phyloP scores from a whole-genome alignment of 129 eudicot species.

The Centella asiatica region DNA sequence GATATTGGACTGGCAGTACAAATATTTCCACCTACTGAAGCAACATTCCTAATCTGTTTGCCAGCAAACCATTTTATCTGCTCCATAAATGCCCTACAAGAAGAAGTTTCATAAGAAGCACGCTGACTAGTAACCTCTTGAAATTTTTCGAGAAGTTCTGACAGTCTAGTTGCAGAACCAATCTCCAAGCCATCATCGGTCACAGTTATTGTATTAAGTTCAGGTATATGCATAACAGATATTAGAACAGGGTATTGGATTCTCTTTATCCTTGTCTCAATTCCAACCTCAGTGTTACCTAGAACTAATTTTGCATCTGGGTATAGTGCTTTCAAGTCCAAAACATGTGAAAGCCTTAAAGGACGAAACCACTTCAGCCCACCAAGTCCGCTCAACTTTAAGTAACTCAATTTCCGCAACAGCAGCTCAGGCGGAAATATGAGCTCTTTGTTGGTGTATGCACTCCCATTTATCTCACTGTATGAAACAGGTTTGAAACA shows the following conservation, averaged over 20 bases:
- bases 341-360: constrained; percentile 44
- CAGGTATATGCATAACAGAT: constrained; percentile 69
- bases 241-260: constrained; percentile 68
- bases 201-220: constrained; percentile 46
- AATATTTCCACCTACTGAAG: constrained; percentile 94
- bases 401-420: constrained; percentile 38
- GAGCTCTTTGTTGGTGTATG: constrained; percentile 69
- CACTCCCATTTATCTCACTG: constrained; percentile 69
- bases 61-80: constrained; percentile 99
- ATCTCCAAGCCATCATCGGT: constrained; percentile 83
- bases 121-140: constrained; percentile 38
- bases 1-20: constrained; percentile 99
- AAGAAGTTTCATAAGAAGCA: constrained; percentile 50
- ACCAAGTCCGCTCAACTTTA: constrained; percentile 54
- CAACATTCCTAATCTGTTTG: constrained; percentile 86
- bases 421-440: constrained; percentile 94
- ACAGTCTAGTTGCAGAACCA: constrained; percentile 78
- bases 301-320: constrained; percentile 82
- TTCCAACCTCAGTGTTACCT: constrained; percentile 92
- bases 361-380: constrained; percentile 94
- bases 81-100: constrained; percentile 60
- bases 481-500: constrained; percentile 43
- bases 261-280: constrained; percentile 79
- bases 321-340: constrained; percentile 62
- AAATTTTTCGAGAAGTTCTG: constrained; percentile 46